phyloP scores from a whole-genome alignment of 345 rosid genomes.

The Odontarrhena argentea region DNA sequence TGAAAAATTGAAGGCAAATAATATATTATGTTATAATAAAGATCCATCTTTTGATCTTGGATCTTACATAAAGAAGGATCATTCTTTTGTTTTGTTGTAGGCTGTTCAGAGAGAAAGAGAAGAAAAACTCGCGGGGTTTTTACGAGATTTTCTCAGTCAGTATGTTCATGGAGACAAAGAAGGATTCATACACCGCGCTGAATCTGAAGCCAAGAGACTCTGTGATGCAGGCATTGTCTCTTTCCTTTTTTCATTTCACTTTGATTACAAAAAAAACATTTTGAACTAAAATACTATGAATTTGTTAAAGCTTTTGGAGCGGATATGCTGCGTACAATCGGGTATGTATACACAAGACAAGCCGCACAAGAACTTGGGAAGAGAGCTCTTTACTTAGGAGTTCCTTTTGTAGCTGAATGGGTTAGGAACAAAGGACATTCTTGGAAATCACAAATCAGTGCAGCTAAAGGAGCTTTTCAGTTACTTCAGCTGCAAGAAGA shows the following conservation, averaged over 20 bases:
- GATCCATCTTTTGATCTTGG: not conserved
- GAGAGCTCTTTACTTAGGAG: slow-evolving; percentile 76
- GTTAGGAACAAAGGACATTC: slow-evolving; percentile 93
- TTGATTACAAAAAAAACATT: slow-evolving; percentile 5
- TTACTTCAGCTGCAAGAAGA: slow-evolving; percentile 93
- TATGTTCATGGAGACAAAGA: slow-evolving; percentile 78
- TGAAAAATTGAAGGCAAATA: slow-evolving; percentile 71
- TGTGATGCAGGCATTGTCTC: slow-evolving; percentile 71
- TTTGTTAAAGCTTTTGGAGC: slow-evolving; percentile 74
- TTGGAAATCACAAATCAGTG: slow-evolving; percentile 93
- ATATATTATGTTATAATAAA: not conserved
- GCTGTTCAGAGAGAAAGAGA: slow-evolving; percentile 95
- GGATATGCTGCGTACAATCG: slow-evolving; percentile 85
- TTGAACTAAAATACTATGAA: not conserved
- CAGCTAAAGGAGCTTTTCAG: slow-evolving; percentile 97
- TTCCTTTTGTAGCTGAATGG: slow-evolving; percentile 98
- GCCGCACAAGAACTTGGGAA: slow-evolving; percentile 97
- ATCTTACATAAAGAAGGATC: slow-evolving; percentile 17
- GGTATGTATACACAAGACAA: slow-evolving; percentile 87
- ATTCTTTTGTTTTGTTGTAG: slow-evolving; percentile 41
- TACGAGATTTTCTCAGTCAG: slow-evolving; percentile 69
- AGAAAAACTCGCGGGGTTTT: slow-evolving; percentile 73
- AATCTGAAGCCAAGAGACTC: slow-evolving; percentile 81
- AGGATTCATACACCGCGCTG: slow-evolving; percentile 63
- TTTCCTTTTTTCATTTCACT: not conserved